These are phyloP conservation scores for Nakazawaea sp. DNA, from an alignment of 805 yeast species.

Conservation along the genomic window DNA sequence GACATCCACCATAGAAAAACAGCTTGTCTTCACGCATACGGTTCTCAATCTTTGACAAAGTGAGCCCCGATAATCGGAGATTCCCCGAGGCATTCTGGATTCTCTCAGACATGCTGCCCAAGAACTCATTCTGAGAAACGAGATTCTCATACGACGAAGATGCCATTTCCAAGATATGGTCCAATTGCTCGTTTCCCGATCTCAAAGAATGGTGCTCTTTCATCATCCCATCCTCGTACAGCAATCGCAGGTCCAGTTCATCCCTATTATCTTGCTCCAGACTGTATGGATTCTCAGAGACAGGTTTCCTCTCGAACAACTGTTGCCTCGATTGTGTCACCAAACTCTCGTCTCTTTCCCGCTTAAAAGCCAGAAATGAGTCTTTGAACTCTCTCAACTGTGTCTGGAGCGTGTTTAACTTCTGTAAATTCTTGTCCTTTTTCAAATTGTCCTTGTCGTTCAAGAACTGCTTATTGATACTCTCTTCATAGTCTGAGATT, in stretches of 20 bases:
- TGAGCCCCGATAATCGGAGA: conserved; percentile 79
- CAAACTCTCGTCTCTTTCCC: conserved; percentile 44
- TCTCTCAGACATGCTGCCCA: conserved; percentile 53
- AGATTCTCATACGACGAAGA: conserved; percentile 78
- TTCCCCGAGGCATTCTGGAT: conserved; percentile 68
- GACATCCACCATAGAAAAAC: conserved; percentile 73
- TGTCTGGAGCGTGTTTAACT: conserved; percentile 51
- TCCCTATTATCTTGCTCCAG: conserved; percentile 16
- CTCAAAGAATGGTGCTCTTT: conserved; percentile 60
- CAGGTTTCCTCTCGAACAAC: conserved; percentile 44
- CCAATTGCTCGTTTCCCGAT: conserved; percentile 75
- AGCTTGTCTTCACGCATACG: conserved; percentile 83
- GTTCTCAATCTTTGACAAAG: conserved; percentile 72
- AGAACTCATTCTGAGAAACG: conserved; percentile 73
- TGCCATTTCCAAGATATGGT: conserved; percentile 88
- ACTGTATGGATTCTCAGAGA: conserved; percentile 42
- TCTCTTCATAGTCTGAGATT: conserved; percentile 35
- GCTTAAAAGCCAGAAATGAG: conserved; percentile 48
- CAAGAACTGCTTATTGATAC: conserved; percentile 8
- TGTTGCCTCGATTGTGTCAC: conserved; percentile 43
- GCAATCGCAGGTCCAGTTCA: conserved; percentile 15
- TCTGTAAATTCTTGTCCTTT: conserved; percentile 54
- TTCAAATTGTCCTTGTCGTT: conserved; percentile 28
- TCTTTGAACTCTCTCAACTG: conserved; percentile 38
- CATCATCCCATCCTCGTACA: conserved; percentile 50